phyloP scores from a whole-genome alignment of 1,139 yeast genomes.

The Zygoascus meyerae region DNA sequence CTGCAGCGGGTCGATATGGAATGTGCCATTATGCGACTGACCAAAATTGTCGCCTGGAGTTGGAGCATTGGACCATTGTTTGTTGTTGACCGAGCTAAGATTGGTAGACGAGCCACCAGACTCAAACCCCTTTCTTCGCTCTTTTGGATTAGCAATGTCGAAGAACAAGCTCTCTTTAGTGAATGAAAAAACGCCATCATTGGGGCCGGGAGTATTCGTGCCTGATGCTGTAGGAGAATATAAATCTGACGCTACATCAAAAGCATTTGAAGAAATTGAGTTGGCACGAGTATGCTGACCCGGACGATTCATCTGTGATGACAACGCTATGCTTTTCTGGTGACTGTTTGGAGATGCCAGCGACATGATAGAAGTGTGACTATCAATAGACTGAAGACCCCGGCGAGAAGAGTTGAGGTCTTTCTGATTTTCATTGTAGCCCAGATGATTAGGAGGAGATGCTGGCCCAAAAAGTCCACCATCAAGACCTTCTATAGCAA shows the following conservation, averaged over 20 bases:
- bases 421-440: background rate
- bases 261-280: constrained; percentile 3
- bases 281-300: constrained; percentile 3
- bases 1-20: constrained; percentile 9
- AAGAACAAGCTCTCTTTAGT: constrained; percentile 6
- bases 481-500: constrained; percentile 33
- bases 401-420: background rate
- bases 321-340: constrained; percentile 4
- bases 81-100: background rate
- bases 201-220: constrained; percentile 4
- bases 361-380: background rate
- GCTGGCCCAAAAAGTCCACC: constrained; percentile 17
- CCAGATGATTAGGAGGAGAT: constrained; percentile 2
- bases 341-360: constrained; percentile 1
- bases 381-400: background rate
- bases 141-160: constrained; percentile 7
- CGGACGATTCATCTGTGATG: constrained; percentile 5
- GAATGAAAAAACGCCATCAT: constrained; percentile 3
- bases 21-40: background rate
- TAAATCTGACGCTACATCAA: constrained; percentile 1
- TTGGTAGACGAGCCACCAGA: background rate
- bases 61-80: background rate
- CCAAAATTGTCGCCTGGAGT: constrained; percentile 1
- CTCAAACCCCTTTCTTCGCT: no score
- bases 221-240: constrained; percentile 9